Percentiles rank a stretch among this genome's conserved stretches.
These are phyloP conservation scores for Colletotrichum sublineola DNA, from an alignment of 2,329 filamentous ascomycete species.

Conservation along the genomic window DNA sequence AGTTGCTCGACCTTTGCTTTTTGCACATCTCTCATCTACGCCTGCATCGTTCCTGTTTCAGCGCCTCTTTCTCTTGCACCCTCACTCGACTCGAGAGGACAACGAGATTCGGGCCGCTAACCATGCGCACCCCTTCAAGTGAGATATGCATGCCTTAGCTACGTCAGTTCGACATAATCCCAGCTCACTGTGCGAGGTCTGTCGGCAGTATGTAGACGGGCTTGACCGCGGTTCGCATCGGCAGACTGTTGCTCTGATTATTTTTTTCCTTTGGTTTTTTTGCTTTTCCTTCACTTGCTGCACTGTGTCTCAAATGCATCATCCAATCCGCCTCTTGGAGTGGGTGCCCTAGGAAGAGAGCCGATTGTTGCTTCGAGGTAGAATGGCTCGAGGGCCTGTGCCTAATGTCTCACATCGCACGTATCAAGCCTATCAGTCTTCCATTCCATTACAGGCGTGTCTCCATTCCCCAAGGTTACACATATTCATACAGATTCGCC, in stretches of 20 bases:
- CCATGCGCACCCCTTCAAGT: conserved; percentile 22
- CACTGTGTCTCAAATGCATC: conserved; percentile 35
- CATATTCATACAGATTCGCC: conserved; percentile 27
- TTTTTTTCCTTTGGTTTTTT: conserved; percentile 4
- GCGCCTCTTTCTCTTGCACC: conserved; percentile 22
- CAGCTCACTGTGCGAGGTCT: conserved; percentile 15
- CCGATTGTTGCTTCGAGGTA: conserved; percentile 25
- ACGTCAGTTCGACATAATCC: conserved; percentile 29
- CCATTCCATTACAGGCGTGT: conserved; percentile 35
- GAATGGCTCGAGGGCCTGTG: conserved; percentile 28
- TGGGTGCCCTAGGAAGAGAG: conserved; percentile 10
- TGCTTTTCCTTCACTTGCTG: conserved; percentile 29
- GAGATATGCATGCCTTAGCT: conserved; percentile 36
- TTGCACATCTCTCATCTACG: conserved; percentile 41
- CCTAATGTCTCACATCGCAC: conserved; percentile 36
- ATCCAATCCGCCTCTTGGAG: conserved; percentile 15
- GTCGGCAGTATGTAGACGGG: background rate
- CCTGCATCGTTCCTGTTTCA: conserved; percentile 39
- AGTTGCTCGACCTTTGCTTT: conserved; percentile 34
- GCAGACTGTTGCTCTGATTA: background rate
- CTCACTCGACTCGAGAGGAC: conserved; percentile 2
- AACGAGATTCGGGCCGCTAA: conserved; percentile 18
- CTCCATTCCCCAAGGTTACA: conserved; percentile 41
- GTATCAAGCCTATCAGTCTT: conserved; percentile 36
- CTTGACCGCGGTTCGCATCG: conserved; percentile 25